Evolutionary conservation across 805 yeast species (phyloP), one percentile per base, ranked within the genome.

Genomic region (Nematodospora valgi): DNA sequence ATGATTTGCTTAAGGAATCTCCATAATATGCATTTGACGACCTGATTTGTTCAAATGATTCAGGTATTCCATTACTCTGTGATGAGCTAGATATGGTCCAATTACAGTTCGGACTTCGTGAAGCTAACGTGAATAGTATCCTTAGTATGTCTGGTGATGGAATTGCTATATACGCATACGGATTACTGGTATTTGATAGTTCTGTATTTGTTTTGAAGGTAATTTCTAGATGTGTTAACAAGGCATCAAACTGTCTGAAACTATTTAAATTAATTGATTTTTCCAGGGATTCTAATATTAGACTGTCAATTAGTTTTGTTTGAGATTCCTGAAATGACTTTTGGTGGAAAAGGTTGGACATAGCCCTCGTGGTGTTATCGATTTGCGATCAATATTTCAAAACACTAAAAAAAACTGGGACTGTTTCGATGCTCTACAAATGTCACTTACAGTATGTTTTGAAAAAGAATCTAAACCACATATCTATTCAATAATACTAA

Each of bases 81-180:
- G 32, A 32, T 10, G 45, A 34, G 13, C 45, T 14, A n/a, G 41
- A 43, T 14, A 43, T 42, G 9, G 57, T 48, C 52, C 56, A 58
- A 36, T 58, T 57, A 20, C 49, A 43, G 3, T 36, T 43, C 8
- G 60, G 53, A 27, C 49, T 38, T 24, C 68, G 45, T 0, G 61
- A 44, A 1, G 61, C 57, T 20, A 65, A 35, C 2, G 70, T 62
- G 19, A 63, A 35, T 15, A 66, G 35, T 5, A 65, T 43, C 6
- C 59, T 52, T 12, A 62, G 39, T 8, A 59, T 35, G 30, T 48
- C 41, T 6, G 36, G 29, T 3, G 64, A 52, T 4, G 68, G 68
- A 17, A 34, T n/a, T 23, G 36, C 13, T 7, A 42, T 19, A 10
- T 36, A n/a, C 10, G 28, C 21, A 23, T 19, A 28, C 10, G 11